These are phyloP conservation scores for Cicer pinnatifidum DNA, from an alignment of 306 rosid species.

Conservation along the genomic window DNA sequence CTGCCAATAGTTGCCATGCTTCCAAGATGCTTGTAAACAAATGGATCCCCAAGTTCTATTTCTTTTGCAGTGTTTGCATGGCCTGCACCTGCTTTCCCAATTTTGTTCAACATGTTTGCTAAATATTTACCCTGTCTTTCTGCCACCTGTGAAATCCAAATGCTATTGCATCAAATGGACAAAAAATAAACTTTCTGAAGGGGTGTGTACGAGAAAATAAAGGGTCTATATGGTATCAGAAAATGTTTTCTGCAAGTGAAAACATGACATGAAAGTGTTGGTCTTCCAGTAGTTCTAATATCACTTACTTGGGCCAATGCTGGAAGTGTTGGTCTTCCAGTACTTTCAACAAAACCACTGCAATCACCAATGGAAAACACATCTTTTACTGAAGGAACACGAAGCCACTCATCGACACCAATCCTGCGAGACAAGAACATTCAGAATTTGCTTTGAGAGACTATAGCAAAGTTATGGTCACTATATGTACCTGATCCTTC, in stretches of 20 bases:
- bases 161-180: slow-evolving; percentile 5
- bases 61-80: slow-evolving; percentile 60
- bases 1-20: slow-evolving; percentile 97
- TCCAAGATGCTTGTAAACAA: slow-evolving; percentile 91
- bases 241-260: not conserved
- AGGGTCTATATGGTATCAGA: not conserved
- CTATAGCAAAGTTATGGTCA: not conserved
- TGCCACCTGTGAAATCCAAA: slow-evolving; percentile 69
- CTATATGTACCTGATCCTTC: not conserved
- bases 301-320: slow-evolving; percentile 88
- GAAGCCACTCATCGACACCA: slow-evolving; percentile 94
- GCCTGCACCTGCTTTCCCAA: slow-evolving; percentile 74
- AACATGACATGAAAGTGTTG: not conserved
- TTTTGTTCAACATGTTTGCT: slow-evolving; percentile 63
- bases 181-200: slow-evolving; percentile 7
- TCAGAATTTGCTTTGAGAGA: slow-evolving; percentile 2
- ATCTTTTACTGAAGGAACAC: slow-evolving; percentile 71
- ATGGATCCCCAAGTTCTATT: slow-evolving; percentile 65
- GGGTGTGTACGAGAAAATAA: not conserved
- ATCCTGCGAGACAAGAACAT: slow-evolving; percentile 56
- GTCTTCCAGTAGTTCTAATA: not conserved
- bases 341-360: slow-evolving; percentile 90
- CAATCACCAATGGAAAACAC: slow-evolving; percentile 91
- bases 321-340: slow-evolving; percentile 81
- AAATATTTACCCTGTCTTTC: slow-evolving; percentile 94